A percentile compares a stretch with the other conserved stretches of the same genome.
These are phyloP conservation scores for Colletotrichum plurivorum DNA, from an alignment of 2,329 filamentous ascomycete genomes.

Conservation along the genomic window DNA sequence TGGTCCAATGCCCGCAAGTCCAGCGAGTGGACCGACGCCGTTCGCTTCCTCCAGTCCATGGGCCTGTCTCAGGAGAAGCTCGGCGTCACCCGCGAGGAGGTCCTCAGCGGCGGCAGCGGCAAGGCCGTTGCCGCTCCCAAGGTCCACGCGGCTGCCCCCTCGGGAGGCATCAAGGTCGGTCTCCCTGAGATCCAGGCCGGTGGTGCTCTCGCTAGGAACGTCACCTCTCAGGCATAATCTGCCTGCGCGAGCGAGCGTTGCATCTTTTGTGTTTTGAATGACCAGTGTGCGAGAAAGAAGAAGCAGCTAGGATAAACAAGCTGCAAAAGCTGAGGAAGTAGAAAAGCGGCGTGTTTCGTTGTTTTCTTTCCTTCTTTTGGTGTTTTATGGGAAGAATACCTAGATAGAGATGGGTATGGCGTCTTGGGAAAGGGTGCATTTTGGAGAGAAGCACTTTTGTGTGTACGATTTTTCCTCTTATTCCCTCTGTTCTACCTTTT, in stretches of 20 bases:
- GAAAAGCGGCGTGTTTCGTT: conserved; percentile 15
- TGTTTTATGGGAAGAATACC: neutral
- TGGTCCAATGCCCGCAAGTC: conserved; percentile 75
- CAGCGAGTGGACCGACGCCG: conserved; percentile 66
- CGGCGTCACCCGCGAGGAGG: conserved; percentile 48
- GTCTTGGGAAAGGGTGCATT: too few relatives aligned
- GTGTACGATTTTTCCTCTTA: too few relatives aligned
- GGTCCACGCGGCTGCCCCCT: conserved; percentile 6
- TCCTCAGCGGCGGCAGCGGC: conserved; percentile 36
- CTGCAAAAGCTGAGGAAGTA: neutral
- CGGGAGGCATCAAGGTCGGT: conserved; percentile 33
- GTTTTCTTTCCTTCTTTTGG: neutral
- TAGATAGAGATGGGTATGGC: too few relatives aligned
- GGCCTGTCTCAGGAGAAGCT: conserved; percentile 51
- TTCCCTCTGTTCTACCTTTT: too few relatives aligned
- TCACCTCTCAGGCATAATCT: conserved; percentile 27
- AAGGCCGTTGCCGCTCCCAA: conserved; percentile 27
- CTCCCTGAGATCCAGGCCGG: conserved; percentile 32
- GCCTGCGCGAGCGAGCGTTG: neutral
- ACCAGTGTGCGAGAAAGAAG: conserved; percentile 7
- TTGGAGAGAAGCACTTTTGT: too few relatives aligned
- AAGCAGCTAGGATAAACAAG: conserved; percentile 5
- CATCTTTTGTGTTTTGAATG: conserved; percentile 4
- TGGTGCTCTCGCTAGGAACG: conserved; percentile 29
- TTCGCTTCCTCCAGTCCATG: conserved; percentile 61